Conservation (phyloP, 257 asterid genomes). For the Nicotiana attenuata region DNA sequence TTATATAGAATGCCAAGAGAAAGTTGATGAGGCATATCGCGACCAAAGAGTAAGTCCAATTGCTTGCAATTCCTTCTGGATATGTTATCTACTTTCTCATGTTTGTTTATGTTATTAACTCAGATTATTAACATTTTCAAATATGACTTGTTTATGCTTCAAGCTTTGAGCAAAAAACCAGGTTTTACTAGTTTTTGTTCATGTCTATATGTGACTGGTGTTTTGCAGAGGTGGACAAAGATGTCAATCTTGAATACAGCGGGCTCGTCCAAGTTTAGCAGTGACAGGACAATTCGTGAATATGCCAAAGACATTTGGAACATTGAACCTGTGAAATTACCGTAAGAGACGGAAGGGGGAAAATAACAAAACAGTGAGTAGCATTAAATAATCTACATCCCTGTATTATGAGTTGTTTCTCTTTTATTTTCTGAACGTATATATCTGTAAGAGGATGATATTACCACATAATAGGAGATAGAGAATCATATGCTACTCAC, state of each 20-base stretch:
- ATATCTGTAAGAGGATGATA: background rate
- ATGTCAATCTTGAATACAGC: constrained; percentile 87
- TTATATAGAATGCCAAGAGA: constrained; percentile 83
- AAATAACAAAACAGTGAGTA: background rate
- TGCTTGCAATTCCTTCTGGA: background rate
- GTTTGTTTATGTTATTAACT: background rate
- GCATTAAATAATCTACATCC: background rate
- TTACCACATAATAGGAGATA: background rate
- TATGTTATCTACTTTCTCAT: background rate
- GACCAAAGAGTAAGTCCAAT: constrained; percentile 49
- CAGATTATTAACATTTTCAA: background rate
- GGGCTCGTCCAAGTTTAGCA: constrained; percentile 80
- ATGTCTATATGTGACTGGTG: constrained; percentile 5
- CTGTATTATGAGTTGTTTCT: background rate
- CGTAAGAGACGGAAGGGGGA: constrained; percentile 4
- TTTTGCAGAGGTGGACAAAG: constrained; percentile 69
- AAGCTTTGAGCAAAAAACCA: background rate
- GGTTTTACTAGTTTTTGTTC: background rate
- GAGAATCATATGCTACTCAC: background rate
- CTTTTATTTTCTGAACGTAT: background rate
- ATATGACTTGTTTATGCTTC: background rate
- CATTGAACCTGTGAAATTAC: constrained; percentile 44
- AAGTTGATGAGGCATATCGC: constrained; percentile 68
- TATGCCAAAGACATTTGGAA: constrained; percentile 80
- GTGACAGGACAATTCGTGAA: constrained; percentile 73